Evolutionary conservation across 768 basidiomycete genomes (phyloP).

Genomic region (Cyathus striatus): DNA sequence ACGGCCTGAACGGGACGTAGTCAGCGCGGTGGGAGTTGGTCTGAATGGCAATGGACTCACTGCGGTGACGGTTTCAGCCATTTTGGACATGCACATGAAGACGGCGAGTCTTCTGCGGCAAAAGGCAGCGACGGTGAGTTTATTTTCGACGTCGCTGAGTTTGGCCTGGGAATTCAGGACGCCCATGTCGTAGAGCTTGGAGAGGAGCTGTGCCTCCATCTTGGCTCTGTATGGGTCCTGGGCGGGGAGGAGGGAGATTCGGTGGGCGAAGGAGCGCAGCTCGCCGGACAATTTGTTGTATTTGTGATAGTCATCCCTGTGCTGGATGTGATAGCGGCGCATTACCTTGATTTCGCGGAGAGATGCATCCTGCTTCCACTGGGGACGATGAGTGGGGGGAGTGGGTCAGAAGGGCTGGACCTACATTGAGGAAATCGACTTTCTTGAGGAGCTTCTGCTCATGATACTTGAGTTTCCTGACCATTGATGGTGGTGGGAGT

Average conservation of each 20-base stretch:
- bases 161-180: slow-evolving; percentile 83
- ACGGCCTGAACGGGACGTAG: slow-evolving; percentile 62
- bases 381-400: too few relatives aligned
- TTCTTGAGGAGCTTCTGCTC: slow-evolving; percentile 94
- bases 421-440: slow-evolving; percentile 92
- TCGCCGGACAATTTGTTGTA: slow-evolving; percentile 96
- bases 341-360: slow-evolving; percentile 90
- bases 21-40: slow-evolving; percentile 1
- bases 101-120: slow-evolving; percentile 91
- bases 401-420: slow-evolving; percentile 14
- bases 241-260: slow-evolving; percentile 79
- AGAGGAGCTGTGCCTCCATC: slow-evolving; percentile 83
- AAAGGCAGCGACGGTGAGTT: slow-evolving; percentile 92
- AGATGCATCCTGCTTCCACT: slow-evolving; percentile 98
- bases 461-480: slow-evolving; percentile 93
- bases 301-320: slow-evolving; percentile 94
- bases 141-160: slow-evolving; percentile 93
- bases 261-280: slow-evolving; percentile 80
- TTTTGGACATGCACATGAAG: slow-evolving; percentile 86
- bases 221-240: slow-evolving; percentile 83
- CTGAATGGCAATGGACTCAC: slow-evolving; percentile 41
- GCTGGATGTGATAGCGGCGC: slow-evolving; percentile 92
- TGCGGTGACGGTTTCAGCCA: slow-evolving; percentile 93
- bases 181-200: slow-evolving; percentile 97
- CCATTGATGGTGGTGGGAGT: slow-evolving; percentile 40